These are phyloP conservation scores for Piromyces finnis DNA, from an alignment of 192 early-diverging fungal genomes.

Conservation along the genomic window DNA sequence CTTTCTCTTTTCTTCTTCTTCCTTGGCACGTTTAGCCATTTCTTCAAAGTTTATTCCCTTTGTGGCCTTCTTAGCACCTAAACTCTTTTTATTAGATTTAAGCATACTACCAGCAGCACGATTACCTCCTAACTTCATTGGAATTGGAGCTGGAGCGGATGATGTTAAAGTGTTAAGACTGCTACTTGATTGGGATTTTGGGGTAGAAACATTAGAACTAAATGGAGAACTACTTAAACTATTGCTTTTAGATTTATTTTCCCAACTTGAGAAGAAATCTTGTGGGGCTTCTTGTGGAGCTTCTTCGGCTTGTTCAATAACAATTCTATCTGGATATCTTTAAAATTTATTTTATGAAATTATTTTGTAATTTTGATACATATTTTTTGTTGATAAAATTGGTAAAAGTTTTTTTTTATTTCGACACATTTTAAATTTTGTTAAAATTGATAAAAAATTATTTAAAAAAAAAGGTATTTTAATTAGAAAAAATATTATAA, in stretches of 20 bases:
- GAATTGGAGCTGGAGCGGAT: conserved; percentile 15
- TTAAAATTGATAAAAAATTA: no score
- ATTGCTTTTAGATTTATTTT: conserved; percentile 4
- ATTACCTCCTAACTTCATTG: background rate
- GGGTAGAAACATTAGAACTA: conserved; percentile 10
- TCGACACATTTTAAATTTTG: no score
- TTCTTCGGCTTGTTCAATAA: conserved; percentile 14
- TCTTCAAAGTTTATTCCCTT: conserved; percentile 78
- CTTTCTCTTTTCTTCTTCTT: conserved; percentile 35
- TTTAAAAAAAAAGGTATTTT: no score
- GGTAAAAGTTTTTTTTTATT: no score
- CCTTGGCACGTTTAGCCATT: conserved; percentile 71
- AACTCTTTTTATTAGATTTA: conserved; percentile 29
- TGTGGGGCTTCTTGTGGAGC: conserved; percentile 10
- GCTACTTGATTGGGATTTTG: conserved; percentile 1
- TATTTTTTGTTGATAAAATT: no score
- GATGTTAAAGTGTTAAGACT: background rate
- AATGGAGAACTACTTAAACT: conserved; percentile 10
- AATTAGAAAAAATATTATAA: no score
- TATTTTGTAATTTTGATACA: no score
- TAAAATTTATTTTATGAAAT: no score
- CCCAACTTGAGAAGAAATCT: conserved; percentile 54
- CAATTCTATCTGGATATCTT: conserved; percentile 16
- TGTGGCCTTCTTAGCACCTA: conserved; percentile 78
- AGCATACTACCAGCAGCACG: conserved; percentile 6